Conservation (phyloP, 2,329 filamentous ascomycete species). For the Sarocladiaceae sp. region DNA sequence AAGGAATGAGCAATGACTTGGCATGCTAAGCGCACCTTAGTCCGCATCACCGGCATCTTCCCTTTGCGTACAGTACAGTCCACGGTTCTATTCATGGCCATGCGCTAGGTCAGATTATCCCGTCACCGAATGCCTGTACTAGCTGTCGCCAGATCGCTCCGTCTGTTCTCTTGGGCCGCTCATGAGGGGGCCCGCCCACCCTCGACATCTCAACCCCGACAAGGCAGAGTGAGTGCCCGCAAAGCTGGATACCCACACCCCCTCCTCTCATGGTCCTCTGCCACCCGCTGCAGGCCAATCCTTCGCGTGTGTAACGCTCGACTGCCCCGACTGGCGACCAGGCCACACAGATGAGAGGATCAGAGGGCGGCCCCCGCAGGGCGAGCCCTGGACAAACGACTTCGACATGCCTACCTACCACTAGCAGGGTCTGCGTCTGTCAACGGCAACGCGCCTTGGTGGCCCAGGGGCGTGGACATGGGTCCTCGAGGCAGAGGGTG, state of each 20-base stretch:
- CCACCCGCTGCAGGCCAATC: constrained; percentile 9
- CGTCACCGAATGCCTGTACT: background rate
- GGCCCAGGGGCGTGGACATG: constrained; percentile 8
- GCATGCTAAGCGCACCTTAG: constrained; percentile 1
- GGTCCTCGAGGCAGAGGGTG: background rate
- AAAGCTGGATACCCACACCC: background rate
- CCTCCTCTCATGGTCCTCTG: background rate
- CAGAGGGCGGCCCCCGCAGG: background rate
- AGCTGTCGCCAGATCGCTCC: background rate
- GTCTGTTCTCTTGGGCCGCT: background rate
- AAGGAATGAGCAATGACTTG: background rate
- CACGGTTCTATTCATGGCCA: constrained; percentile 1
- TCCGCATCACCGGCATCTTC: constrained; percentile 1
- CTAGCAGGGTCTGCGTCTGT: background rate
- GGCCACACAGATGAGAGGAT: constrained; percentile 4
- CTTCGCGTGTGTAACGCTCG: constrained; percentile 9
- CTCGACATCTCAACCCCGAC: background rate
- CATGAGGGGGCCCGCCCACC: background rate
- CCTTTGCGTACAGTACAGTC: background rate
- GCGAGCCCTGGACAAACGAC: background rate
- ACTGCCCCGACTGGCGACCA: constrained; percentile 1
- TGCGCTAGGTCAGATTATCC: constrained; percentile 5
- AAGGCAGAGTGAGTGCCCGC: background rate
- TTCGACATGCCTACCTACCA: background rate
- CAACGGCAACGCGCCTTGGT: constrained; percentile 2